Base-by-base conservation (phyloP, 2,329 filamentous ascomycete species). In the Hymenoscyphus linearis region DNA sequence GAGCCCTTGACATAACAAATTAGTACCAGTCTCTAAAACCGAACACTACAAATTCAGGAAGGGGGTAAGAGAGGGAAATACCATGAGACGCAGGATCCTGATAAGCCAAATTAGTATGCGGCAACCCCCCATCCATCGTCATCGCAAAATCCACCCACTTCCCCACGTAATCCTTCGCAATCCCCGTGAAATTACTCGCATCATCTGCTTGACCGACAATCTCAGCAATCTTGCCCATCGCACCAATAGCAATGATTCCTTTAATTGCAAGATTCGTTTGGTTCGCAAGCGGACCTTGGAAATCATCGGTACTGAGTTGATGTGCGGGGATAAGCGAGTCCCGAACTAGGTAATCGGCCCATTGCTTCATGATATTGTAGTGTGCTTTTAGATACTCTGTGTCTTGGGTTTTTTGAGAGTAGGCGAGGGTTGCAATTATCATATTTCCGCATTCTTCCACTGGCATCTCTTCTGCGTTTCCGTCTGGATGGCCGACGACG, bases 191-290 rank as follows among this genome's bases (percentile, higher is more conserved):
- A 62, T 84, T 79, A 56, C 81, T 76, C 53, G 78, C 80, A 63
- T 91, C 84, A 5, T 76, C 77, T 0, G 76, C 69, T 55, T 88
- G 79, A 47, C 84, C 86, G 9, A 85, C 82, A 2, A 87, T 74
- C 31, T 80, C 76, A 2, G 90, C 82, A 37, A 95, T 81, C 66
- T 88, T 81, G 59, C 86, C 84, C 87, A 95, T 93, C 58, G 90
- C 90, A 69, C 88, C 85, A 73, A 95, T 89, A 13, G 88, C 90
- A 61, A 95, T 85, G 68, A 95, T 93, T 54, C 90, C 90, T 74
- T 95, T 95, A 64, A 95, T 79, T 0, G 90, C 90, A 22, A 95
- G 79, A 71, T 95, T 93, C 2, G 89, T 93, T 72, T 93, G 90
- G 22, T 93, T 86, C 4, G 86, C 85, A 26, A 92, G 79, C 74